Evolutionary conservation across 192 early-diverging fungal genomes (phyloP).

Genomic region (Spinellus fusiger): DNA sequence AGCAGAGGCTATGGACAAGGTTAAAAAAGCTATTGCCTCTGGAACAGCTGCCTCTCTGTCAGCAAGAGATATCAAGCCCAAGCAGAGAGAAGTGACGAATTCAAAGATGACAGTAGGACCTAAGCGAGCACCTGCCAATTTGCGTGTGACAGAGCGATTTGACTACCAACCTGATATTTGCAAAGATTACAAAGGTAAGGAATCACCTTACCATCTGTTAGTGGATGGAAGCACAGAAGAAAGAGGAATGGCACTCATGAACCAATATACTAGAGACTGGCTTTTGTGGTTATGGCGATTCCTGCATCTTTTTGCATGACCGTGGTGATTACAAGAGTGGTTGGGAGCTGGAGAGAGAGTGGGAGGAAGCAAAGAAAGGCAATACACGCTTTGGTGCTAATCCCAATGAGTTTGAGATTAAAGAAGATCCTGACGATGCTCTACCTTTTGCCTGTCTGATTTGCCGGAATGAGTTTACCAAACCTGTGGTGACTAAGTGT

Average conservation of each 20-base stretch:
- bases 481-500: constrained; percentile 92
- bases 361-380: constrained; percentile 80
- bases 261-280: constrained; percentile 57
- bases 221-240: background rate
- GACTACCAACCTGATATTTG: constrained; percentile 98
- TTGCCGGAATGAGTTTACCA: constrained; percentile 81
- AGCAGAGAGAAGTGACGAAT: constrained; percentile 35
- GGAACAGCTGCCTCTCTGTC: constrained; percentile 20
- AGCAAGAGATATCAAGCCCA: constrained; percentile 24
- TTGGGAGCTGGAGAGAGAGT: constrained; percentile 97
- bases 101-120: constrained; percentile 62
- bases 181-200: constrained; percentile 92
- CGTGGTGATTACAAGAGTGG: constrained; percentile 94
- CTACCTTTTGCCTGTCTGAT: constrained; percentile 95
- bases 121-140: constrained; percentile 59
- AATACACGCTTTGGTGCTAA: constrained; percentile 40
- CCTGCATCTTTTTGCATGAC: constrained; percentile 97
- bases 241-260: background rate
- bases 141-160: constrained; percentile 77
- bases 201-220: constrained; percentile 30
- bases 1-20: constrained; percentile 28
- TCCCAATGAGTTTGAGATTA: constrained; percentile 39
- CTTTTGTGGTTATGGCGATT: constrained; percentile 97
- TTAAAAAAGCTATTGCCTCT: constrained; percentile 26
- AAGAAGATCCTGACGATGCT: constrained; percentile 62